A percentile compares a stretch with the other conserved stretches of the same genome.
These are phyloP conservation scores for Suhomyces kunorum DNA, from an alignment of 1,139 yeast genomes.

Conservation along the genomic window DNA sequence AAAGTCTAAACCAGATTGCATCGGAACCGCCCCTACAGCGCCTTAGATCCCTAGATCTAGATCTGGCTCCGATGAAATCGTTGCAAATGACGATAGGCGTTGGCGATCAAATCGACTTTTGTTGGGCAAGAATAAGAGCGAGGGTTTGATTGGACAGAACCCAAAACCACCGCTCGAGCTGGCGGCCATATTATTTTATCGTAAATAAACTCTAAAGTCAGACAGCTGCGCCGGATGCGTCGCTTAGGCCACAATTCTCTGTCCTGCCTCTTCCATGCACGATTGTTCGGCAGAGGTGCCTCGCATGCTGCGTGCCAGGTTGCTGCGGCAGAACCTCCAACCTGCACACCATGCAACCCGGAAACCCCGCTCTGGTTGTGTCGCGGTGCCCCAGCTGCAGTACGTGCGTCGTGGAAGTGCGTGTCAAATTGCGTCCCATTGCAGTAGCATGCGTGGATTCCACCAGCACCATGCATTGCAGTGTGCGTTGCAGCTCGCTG, in stretches of 20 bases:
- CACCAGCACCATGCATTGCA: no score
- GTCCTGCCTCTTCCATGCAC: not conserved
- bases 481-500: no score
- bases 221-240: not conserved
- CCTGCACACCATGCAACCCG: no score
- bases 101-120: not conserved
- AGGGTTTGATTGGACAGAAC: not conserved
- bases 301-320: not conserved
- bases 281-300: not conserved
- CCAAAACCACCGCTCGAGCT: not conserved
- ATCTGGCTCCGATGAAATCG: not conserved
- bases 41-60: not conserved
- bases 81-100: not conserved
- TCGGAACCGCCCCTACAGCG: no score
- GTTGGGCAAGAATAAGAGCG: not conserved
- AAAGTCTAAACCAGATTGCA: no score
- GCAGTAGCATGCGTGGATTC: no score
- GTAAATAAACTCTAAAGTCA: constrained; percentile 1
- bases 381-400: no score
- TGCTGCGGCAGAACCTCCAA: not conserved
- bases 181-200: not conserved
- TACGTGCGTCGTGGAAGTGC: no score
- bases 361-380: no score
- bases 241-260: not conserved
- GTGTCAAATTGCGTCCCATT: no score